A percentile compares a stretch with the other conserved stretches of the same genome.
Evolutionary conservation across 768 basidiomycete species (phyloP).

Genomic region (Butyriboletus loyo): DNA sequence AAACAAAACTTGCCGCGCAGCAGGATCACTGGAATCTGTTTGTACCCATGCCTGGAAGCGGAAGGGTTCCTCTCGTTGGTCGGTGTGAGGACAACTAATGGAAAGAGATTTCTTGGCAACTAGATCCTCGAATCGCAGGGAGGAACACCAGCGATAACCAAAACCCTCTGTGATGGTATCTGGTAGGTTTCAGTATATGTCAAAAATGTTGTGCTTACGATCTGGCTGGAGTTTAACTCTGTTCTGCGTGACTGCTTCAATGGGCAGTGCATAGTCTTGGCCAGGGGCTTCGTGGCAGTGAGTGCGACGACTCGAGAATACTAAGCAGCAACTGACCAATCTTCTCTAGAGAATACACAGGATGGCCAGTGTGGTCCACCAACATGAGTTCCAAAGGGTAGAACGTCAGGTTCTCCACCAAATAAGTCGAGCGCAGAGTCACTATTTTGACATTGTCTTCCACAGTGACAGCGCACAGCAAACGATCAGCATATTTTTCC

Average conservation of each 20-base stretch:
- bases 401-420: constrained; percentile 85
- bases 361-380: constrained; percentile 81
- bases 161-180: constrained; percentile 70
- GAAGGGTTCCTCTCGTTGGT: constrained; percentile 83
- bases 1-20: constrained; percentile 45
- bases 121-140: constrained; percentile 89
- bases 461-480: constrained; percentile 87
- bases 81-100: constrained; percentile 80
- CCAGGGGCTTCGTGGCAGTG: constrained; percentile 82
- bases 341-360: constrained; percentile 76
- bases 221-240: constrained; percentile 88
- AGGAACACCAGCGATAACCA: constrained; percentile 89
- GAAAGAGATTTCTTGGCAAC: constrained; percentile 66
- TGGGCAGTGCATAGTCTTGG: constrained; percentile 82
- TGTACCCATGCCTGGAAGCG: constrained; percentile 91
- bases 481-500: constrained; percentile 70
- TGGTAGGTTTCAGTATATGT: constrained; percentile 1
- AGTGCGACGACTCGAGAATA: constrained; percentile 28
- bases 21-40: constrained; percentile 59
- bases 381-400: constrained; percentile 91
- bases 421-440: constrained; percentile 89
- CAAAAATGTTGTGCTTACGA: constrained; percentile 50
- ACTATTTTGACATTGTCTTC: constrained; percentile 92
- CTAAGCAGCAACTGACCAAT: constrained; percentile 50
- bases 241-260: constrained; percentile 81